Percentiles rank a stretch among this genome's conserved stretches.
These are phyloP conservation scores for Oryza longistaminata DNA, from an alignment of 176 grass and related monocot genomes.

Conservation along the genomic window DNA sequence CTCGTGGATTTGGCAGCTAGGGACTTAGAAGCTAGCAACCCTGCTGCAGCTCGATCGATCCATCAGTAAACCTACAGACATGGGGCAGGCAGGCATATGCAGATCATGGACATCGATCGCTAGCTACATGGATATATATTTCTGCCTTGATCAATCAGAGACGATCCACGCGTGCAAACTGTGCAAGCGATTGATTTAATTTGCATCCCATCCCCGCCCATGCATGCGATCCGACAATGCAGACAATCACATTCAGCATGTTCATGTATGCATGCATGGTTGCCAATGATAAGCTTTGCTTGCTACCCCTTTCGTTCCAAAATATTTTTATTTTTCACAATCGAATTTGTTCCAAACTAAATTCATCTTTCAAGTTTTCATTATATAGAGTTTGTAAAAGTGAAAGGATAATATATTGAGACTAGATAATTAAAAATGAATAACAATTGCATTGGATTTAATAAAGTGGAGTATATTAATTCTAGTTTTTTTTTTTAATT, in stretches of 20 bases:
- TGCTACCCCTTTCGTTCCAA: too few relatives aligned
- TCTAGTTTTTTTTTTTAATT: too few relatives aligned
- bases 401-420: too few relatives aligned
- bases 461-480: too few relatives aligned
- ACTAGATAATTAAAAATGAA: too few relatives aligned
- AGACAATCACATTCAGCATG: too few relatives aligned
- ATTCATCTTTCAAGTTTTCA: too few relatives aligned
- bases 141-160: not conserved
- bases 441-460: too few relatives aligned
- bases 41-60: not conserved
- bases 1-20: conserved; percentile 41
- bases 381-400: too few relatives aligned
- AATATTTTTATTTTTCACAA: too few relatives aligned
- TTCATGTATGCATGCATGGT: not conserved
- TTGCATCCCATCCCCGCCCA: not conserved
- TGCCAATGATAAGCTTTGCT: not conserved
- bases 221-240: not conserved
- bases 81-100: not conserved
- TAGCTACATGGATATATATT: not conserved
- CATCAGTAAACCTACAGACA: not conserved
- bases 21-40: conserved; percentile 8
- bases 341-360: too few relatives aligned
- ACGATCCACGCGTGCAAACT: too few relatives aligned
- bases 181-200: not conserved
- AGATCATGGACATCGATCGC: not conserved